Percentiles rank a stretch among this genome's conserved stretches.
phyloP scores from a whole-genome alignment of 805 yeast genomes.

The Ogataea nonfermentans region DNA sequence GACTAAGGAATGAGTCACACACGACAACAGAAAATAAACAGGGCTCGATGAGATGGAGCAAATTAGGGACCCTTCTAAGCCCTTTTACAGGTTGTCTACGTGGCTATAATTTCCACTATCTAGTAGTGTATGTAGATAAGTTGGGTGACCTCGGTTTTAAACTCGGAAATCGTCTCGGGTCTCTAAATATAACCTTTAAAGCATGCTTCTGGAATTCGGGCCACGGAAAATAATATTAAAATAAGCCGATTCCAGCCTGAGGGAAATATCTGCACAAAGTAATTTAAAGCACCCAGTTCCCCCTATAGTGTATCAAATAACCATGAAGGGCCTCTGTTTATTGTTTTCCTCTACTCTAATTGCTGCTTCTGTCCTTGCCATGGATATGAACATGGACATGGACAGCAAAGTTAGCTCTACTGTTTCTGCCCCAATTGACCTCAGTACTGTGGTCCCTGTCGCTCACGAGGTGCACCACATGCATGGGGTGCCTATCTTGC shows the following conservation, averaged over 20 bases:
- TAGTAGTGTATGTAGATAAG: no score
- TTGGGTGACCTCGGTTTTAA: no score
- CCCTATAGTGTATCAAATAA: no score
- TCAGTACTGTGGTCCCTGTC: slow-evolving; percentile 34
- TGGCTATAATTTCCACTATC: no score
- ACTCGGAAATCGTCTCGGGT: neutral
- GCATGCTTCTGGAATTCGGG: slow-evolving; percentile 1
- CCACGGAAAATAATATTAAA: neutral
- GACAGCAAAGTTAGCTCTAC: slow-evolving; percentile 2
- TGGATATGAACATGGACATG: slow-evolving; percentile 15
- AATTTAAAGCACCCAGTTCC: neutral
- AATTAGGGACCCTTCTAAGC: no score
- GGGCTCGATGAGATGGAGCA: no score
- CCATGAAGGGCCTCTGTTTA: neutral
- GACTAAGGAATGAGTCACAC: neutral
- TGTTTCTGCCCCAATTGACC: neutral
- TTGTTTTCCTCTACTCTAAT: neutral
- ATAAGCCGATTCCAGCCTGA: slow-evolving; percentile 3
- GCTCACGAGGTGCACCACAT: slow-evolving; percentile 46
- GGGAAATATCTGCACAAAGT: neutral
- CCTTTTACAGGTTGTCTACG: no score
- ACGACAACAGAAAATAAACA: neutral
- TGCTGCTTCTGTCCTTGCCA: neutral
- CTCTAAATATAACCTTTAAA: no score
- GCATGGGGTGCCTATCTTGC: slow-evolving; percentile 76